These are phyloP conservation scores for Diaporthe vaccinii DNA, from an alignment of 2,329 filamentous ascomycete species.

Conservation along the genomic window DNA sequence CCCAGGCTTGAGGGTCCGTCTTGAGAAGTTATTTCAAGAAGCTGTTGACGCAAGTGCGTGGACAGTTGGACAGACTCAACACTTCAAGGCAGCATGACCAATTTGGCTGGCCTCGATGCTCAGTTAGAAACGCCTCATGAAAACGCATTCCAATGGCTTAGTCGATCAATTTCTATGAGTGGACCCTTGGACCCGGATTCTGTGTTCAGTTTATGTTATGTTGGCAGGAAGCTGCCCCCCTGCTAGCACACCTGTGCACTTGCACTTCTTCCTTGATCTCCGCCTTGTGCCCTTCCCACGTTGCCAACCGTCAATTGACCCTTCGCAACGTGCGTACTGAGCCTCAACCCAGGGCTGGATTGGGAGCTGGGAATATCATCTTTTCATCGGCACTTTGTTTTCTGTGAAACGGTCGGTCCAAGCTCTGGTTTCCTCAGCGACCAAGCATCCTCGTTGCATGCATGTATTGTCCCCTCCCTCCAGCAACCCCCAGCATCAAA, in stretches of 20 bases:
- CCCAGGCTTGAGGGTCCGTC: not conserved
- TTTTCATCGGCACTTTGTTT: constrained; percentile 37
- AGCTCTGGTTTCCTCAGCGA: constrained; percentile 27
- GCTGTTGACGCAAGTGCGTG: not conserved
- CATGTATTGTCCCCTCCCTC: constrained; percentile 12
- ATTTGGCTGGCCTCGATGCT: not conserved
- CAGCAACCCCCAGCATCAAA: constrained; percentile 25
- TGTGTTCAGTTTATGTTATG: not conserved
- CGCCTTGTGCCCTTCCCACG: not conserved
- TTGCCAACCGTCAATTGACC: not conserved
- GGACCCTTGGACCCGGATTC: not conserved
- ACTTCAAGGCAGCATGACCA: no score
- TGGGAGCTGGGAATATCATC: constrained; percentile 27
- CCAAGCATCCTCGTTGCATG: constrained; percentile 1
- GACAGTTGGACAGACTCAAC: constrained; percentile 1
- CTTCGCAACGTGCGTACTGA: not conserved
- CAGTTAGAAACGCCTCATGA: not conserved
- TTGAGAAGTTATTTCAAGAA: not conserved
- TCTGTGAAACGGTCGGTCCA: constrained; percentile 31
- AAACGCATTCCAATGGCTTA: constrained; percentile 7
- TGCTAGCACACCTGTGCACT: not conserved
- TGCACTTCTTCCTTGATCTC: constrained; percentile 2
- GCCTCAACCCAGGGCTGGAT: not conserved
- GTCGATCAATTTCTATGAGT: constrained; percentile 4
- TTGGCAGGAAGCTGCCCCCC: constrained; percentile 8